phyloP scores from a whole-genome alignment of 2,329 filamentous ascomycete genomes.

The Cladophialophora chaetospira region DNA sequence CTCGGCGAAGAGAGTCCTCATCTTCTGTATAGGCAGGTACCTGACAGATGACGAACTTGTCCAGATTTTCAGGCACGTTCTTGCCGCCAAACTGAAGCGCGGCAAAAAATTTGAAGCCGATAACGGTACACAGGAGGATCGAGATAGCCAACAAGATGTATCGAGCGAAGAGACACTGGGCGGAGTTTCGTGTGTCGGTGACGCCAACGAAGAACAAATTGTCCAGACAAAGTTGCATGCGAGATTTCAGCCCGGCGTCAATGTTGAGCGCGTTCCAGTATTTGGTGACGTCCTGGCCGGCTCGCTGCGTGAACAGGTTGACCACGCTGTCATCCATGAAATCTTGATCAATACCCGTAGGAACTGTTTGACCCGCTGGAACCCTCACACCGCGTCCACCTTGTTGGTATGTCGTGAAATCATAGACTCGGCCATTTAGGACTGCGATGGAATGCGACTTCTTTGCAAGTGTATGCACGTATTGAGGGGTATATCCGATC shows the following conservation, averaged over 20 bases:
- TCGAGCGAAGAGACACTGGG: conserved; percentile 79
- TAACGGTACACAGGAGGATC: conserved; percentile 74
- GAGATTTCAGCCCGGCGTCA: conserved; percentile 55
- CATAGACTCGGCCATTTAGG: conserved; percentile 78
- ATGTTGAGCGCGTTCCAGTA: conserved; percentile 75
- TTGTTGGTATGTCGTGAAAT: conserved; percentile 78
- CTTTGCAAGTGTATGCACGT: conserved; percentile 68
- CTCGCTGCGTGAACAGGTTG: conserved; percentile 71
- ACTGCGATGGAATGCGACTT: conserved; percentile 73
- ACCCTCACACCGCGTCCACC: conserved; percentile 70
- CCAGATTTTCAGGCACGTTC: conserved; percentile 89
- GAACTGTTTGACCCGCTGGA: conserved; percentile 54
- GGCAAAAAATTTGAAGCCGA: conserved; percentile 95
- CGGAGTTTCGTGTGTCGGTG: conserved; percentile 85
- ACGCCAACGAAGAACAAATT: conserved; percentile 94
- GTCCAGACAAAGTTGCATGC: conserved; percentile 83
- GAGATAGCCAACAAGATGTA: conserved; percentile 89
- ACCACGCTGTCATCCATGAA: conserved; percentile 81
- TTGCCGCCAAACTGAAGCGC: conserved; percentile 91
- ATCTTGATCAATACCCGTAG: conserved; percentile 59
- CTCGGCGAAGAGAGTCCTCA: conserved; percentile 93
- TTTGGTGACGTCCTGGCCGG: conserved; percentile 80
- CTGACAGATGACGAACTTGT: conserved; percentile 98
- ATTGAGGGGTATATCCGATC: conserved; percentile 78
- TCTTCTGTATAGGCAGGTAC: conserved; percentile 98